Base-by-base conservation (phyloP, 2,329 filamentous ascomycete species). In the Colletotrichum sp. region DNA sequence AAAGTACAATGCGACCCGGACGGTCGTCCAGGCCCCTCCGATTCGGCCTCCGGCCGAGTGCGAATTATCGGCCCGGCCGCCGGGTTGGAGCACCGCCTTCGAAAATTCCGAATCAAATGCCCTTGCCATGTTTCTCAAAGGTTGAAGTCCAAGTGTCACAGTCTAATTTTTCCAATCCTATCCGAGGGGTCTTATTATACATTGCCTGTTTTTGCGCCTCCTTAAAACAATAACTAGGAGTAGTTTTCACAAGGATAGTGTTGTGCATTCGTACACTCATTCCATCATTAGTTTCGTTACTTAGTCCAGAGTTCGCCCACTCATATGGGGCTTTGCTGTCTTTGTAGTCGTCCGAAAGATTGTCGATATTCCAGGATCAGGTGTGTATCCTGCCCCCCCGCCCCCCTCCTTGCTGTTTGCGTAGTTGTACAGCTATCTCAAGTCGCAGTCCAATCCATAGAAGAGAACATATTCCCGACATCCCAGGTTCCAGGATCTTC, bases 371-470 rank as follows among this genome's bases (percentile, higher is more conserved):
- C n/a, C 44, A 52, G 44, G 44, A 21, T 24, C 10, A 6, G 55
- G 10, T 16, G 18, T 21, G 4, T 12, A 9, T n/a, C 26, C 16
- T 15, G 59, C 59, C 3, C 18, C n/a, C 6, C 30, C 28, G 24
- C 24, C 30, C 30, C 12, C 34, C 28, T 6, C 16, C 28, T 8
- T 18, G 13, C 16, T 59, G 21, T 10, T 34, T 5, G 59, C 30
- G 18, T 34, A 21, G 8, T 13, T 34, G 24, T 52, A 28, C 21
- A 32, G 32, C 52, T 24, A 2, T 28, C 21, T 76, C 59, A 76
- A 21, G 70, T 76, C 12, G 70, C 70, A 21, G 70, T 73, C 77
- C 77, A 78, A 16, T 76, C 76, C 76, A 77, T 77, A 26, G 73
- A n/a, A 18, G 75, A 57, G 18, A 71, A 66, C 66, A 66, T 57